Percentiles rank a stretch among this genome's conserved stretches.
Conservation (phyloP, 768 basidiomycete genomes). For the Podaxis mareebaensis region DNA sequence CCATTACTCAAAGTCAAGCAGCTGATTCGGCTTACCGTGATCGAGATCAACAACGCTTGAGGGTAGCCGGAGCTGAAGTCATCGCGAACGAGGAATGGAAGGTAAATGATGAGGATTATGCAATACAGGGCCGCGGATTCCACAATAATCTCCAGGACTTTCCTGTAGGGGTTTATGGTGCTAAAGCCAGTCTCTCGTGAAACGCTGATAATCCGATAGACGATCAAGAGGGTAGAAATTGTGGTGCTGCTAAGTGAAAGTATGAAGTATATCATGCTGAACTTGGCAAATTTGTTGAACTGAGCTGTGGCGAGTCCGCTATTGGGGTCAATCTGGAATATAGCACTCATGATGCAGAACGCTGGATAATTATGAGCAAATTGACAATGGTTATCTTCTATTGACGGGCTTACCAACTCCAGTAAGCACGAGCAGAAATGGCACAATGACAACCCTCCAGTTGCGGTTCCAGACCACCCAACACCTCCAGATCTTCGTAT, state of each 20-base stretch:
- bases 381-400: background rate
- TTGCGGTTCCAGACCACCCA: constrained; percentile 9
- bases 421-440: background rate
- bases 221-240: constrained; percentile 7
- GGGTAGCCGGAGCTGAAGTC: constrained; percentile 2
- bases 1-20: background rate
- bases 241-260: constrained; percentile 8
- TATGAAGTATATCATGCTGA: constrained; percentile 4
- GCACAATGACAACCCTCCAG: background rate
- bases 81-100: constrained; percentile 5
- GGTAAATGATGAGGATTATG: background rate
- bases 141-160: constrained; percentile 7
- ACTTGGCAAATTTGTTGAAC: constrained; percentile 9
- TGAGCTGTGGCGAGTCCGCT: background rate
- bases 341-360: background rate
- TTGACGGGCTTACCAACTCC: background rate
- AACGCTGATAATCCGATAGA: constrained; percentile 1
- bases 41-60: constrained; percentile 6
- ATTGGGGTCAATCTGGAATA: constrained; percentile 2
- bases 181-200: background rate
- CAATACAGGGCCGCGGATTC: constrained; percentile 12
- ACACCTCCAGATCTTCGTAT: constrained; percentile 6
- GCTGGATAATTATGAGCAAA: background rate
- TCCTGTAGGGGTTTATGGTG: background rate
- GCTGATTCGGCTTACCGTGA: background rate